These are phyloP conservation scores for Emmonsiellopsis sp. DNA, from an alignment of 2,329 filamentous ascomycete genomes.

Conservation along the genomic window DNA sequence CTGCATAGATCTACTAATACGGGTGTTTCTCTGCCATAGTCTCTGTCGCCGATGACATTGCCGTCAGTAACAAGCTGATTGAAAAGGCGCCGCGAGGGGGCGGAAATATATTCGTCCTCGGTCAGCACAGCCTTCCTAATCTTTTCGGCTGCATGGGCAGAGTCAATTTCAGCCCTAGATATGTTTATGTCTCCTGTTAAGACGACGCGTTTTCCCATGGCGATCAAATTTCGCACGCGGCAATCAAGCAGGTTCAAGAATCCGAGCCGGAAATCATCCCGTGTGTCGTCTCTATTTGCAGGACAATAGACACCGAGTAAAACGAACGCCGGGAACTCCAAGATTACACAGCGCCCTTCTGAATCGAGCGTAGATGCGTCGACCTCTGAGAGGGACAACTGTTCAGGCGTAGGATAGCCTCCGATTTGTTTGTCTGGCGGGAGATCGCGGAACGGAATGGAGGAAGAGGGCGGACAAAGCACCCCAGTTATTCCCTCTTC, in stretches of 20 bases:
- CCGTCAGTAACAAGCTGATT: slow-evolving; percentile 77
- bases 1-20: slow-evolving; percentile 78
- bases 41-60: slow-evolving; percentile 53
- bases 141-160: slow-evolving; percentile 61
- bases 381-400: slow-evolving; percentile 51
- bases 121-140: slow-evolving; percentile 61
- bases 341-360: slow-evolving; percentile 80
- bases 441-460: slow-evolving; percentile 63
- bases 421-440: slow-evolving; percentile 69
- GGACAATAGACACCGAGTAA: slow-evolving; percentile 88
- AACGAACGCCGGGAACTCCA: slow-evolving; percentile 93
- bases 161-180: slow-evolving; percentile 58
- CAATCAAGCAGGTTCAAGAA: slow-evolving; percentile 75
- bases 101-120: slow-evolving; percentile 61
- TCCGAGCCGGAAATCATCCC: slow-evolving; percentile 70
- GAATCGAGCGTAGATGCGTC: slow-evolving; percentile 71
- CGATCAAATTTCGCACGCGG: slow-evolving; percentile 72
- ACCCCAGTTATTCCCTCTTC: slow-evolving; percentile 90
- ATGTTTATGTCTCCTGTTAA: slow-evolving; percentile 87
- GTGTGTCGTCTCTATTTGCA: slow-evolving; percentile 73
- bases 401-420: slow-evolving; percentile 66
- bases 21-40: slow-evolving; percentile 59
- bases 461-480: slow-evolving; percentile 62
- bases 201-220: slow-evolving; percentile 73
- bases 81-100: slow-evolving; percentile 65